Conservation (phyloP, 2,329 filamentous ascomycete genomes). For the Parasarocladium wereldwijsianum region DNA sequence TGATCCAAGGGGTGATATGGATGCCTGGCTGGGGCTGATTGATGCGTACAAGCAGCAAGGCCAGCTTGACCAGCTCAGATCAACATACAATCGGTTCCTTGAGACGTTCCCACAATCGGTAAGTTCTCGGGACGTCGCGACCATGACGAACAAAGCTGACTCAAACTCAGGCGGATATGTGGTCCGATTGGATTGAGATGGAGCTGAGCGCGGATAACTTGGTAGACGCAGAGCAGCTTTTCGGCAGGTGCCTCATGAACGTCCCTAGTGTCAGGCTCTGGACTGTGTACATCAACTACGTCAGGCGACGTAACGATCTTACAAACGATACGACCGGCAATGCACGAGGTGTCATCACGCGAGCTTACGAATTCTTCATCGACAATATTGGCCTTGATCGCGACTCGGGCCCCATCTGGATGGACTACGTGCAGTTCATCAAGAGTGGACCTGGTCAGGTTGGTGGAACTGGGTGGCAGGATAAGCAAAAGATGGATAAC, state of each 20-base stretch:
- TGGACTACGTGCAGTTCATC: constrained; percentile 89
- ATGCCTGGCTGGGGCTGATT: constrained; percentile 83
- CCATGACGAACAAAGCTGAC: constrained; percentile 12
- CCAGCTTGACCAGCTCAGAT: constrained; percentile 67
- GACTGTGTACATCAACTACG: constrained; percentile 89
- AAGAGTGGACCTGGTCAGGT: constrained; percentile 74
- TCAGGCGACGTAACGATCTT: constrained; percentile 80
- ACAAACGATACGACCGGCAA: constrained; percentile 60
- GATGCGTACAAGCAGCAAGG: constrained; percentile 69
- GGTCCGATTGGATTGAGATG: constrained; percentile 79
- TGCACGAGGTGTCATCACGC: constrained; percentile 64
- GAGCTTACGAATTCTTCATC: constrained; percentile 86
- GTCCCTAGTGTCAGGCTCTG: constrained; percentile 78
- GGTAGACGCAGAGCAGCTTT: constrained; percentile 65
- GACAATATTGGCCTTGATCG: constrained; percentile 82
- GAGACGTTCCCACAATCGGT: constrained; percentile 82
- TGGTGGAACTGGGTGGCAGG: constrained; percentile 83
- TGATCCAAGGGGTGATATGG: constrained; percentile 82
- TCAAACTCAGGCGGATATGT: constrained; percentile 74
- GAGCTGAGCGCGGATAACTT: constrained; percentile 81
- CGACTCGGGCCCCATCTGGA: constrained; percentile 80
- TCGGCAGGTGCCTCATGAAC: constrained; percentile 62
- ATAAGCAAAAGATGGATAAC: constrained; percentile 94
- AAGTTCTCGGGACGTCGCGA: constrained; percentile 27
- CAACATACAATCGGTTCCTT: constrained; percentile 74